These are phyloP conservation scores for Fomitopsis serialis DNA, from an alignment of 768 basidiomycete genomes.

Conservation along the genomic window DNA sequence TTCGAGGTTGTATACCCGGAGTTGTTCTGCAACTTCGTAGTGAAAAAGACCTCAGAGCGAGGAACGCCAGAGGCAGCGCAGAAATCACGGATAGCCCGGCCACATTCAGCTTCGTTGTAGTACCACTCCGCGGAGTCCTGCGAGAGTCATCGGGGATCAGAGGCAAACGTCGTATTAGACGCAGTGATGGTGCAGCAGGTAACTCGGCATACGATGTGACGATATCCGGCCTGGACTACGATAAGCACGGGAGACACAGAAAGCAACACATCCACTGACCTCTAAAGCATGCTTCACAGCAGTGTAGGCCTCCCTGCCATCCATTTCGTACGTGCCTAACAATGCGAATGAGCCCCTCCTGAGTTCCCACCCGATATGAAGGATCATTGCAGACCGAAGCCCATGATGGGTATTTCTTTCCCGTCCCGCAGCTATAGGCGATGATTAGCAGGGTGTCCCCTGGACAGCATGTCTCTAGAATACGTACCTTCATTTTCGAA, in stretches of 20 bases:
- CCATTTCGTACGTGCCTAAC: conserved; percentile 56
- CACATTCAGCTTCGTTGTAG: conserved; percentile 65
- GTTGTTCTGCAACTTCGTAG: conserved; percentile 64
- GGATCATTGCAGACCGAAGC: conserved; percentile 39
- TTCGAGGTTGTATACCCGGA: conserved; percentile 42
- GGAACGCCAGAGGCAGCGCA: conserved; percentile 41
- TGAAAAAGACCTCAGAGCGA: conserved; percentile 60
- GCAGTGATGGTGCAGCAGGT: background rate
- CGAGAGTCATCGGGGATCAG: background rate
- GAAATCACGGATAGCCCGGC: conserved; percentile 54
- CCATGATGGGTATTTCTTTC: conserved; percentile 49
- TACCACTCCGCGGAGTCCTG: conserved; percentile 49
- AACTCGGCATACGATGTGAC: conserved; percentile 46
- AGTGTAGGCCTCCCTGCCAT: conserved; percentile 49
- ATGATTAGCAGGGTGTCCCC: background rate
- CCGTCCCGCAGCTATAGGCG: conserved; percentile 44
- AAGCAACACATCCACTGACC: conserved; percentile 27
- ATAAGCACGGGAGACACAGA: conserved; percentile 6
- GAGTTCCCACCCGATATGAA: background rate
- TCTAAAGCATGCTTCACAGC: conserved; percentile 59
- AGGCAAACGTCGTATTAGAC: background rate
- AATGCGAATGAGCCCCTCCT: background rate
- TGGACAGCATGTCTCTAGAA: background rate
- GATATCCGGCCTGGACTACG: conserved; percentile 51
- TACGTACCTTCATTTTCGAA: conserved; percentile 21